phyloP scores from a whole-genome alignment of 83 land plant genomes.

The Picea engelmannii region DNA sequence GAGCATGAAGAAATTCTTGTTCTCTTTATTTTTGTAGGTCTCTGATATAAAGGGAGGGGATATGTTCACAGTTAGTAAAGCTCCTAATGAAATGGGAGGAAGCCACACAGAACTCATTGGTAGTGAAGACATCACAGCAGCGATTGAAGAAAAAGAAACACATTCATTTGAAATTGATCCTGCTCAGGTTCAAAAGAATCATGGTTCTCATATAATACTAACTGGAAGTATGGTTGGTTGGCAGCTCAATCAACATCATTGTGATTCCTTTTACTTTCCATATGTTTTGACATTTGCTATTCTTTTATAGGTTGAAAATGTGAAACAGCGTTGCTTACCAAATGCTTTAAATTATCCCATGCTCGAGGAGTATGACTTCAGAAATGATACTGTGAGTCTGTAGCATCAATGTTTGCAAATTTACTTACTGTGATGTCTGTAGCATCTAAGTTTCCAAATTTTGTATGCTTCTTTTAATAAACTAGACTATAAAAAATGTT shows the following conservation, averaged over 20 bases:
- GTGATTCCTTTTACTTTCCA: not conserved
- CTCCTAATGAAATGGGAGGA: slow-evolving; percentile 50
- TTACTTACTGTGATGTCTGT: not conserved
- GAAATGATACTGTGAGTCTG: slow-evolving; percentile 91
- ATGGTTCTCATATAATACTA: not conserved
- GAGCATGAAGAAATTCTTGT: not conserved
- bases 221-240: not conserved
- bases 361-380: slow-evolving; percentile 98
- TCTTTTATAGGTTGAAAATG: slow-evolving; percentile 87
- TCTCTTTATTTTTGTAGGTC: slow-evolving; percentile 1
- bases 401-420: not conserved
- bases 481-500: too few species aligned
- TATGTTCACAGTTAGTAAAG: slow-evolving; percentile 70
- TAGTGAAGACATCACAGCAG: slow-evolving; percentile 80
- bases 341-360: slow-evolving; percentile 95
- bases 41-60: slow-evolving; percentile 33
- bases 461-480: not conserved
- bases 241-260: not conserved
- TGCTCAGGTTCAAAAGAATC: slow-evolving; percentile 56
- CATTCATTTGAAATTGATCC: slow-evolving; percentile 98
- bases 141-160: slow-evolving; percentile 84
- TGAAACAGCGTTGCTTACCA: slow-evolving; percentile 96
- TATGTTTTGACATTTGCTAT: not conserved
- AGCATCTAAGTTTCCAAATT: not conserved
- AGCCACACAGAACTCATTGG: slow-evolving; percentile 73